A percentile compares a stretch with the other conserved stretches of the same genome.
These are phyloP conservation scores for Penicillium occitanis DNA, from an alignment of 2,329 filamentous ascomycete genomes.

Conservation along the genomic window DNA sequence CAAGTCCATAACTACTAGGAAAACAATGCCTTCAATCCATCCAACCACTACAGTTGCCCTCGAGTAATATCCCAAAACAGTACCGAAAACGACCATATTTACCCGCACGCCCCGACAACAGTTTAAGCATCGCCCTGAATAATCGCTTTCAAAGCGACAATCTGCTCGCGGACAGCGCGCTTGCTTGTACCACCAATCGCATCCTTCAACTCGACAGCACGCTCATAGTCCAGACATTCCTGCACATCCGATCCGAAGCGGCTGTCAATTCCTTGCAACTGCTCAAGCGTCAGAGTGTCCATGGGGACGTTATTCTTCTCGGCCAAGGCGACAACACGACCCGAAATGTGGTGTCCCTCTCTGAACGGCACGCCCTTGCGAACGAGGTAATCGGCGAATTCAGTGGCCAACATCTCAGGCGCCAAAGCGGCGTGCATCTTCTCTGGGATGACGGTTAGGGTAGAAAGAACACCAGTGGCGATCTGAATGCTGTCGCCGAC, in stretches of 20 bases:
- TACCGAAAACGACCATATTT: not conserved
- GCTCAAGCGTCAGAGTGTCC: slow-evolving; percentile 65
- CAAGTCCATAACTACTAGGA: not conserved
- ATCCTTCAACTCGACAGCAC: slow-evolving; percentile 74
- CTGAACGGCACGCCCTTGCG: slow-evolving; percentile 67
- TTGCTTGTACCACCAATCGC: slow-evolving; percentile 77
- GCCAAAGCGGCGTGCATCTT: slow-evolving; percentile 78
- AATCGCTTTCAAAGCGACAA: slow-evolving; percentile 60
- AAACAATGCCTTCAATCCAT: not conserved
- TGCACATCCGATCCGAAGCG: slow-evolving; percentile 71
- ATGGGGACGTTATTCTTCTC: slow-evolving; percentile 67
- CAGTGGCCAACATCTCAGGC: slow-evolving; percentile 75
- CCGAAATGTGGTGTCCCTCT: slow-evolving; percentile 76
- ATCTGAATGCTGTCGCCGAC: slow-evolving; percentile 79
- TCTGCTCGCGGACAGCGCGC: slow-evolving; percentile 66
- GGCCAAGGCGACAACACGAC: slow-evolving; percentile 68
- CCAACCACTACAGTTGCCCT: not conserved
- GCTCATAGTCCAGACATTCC: slow-evolving; percentile 75
- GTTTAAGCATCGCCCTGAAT: not conserved
- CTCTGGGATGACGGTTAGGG: slow-evolving; percentile 66
- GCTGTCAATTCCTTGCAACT: slow-evolving; percentile 66
- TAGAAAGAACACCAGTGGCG: slow-evolving; percentile 75
- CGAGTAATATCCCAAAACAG: slow-evolving; percentile 5
- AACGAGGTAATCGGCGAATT: slow-evolving; percentile 51
- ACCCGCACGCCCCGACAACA: not conserved